These are phyloP conservation scores for Colletotrichum karsti DNA, from an alignment of 2,329 filamentous ascomycete genomes.

Conservation along the genomic window DNA sequence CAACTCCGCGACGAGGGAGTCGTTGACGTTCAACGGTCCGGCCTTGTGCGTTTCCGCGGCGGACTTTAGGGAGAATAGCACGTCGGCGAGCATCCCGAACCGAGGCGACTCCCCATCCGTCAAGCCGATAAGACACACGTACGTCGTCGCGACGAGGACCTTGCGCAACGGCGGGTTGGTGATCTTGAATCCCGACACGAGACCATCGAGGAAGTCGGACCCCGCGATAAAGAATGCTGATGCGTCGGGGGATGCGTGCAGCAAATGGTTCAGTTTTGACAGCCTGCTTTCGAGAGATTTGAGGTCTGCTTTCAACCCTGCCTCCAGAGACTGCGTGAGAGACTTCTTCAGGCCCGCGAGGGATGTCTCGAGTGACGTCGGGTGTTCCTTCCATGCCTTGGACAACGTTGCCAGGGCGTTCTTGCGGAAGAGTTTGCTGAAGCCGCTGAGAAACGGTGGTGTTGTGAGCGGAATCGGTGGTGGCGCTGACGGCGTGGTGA, in stretches of 20 bases:
- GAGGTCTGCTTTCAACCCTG: constrained; percentile 63
- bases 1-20: constrained; percentile 82
- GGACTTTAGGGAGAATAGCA: constrained; percentile 81
- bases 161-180: constrained; percentile 71
- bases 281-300: constrained; percentile 63
- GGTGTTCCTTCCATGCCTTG: constrained; percentile 59
- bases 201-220: constrained; percentile 85
- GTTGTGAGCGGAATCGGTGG: constrained; percentile 59
- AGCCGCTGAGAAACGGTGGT: constrained; percentile 74
- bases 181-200: constrained; percentile 71
- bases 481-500: constrained; percentile 48
- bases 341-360: constrained; percentile 68
- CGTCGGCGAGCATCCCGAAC: constrained; percentile 80
- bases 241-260: constrained; percentile 66
- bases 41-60: constrained; percentile 71
- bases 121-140: constrained; percentile 78
- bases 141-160: constrained; percentile 75
- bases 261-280: constrained; percentile 67
- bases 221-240: constrained; percentile 78
- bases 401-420: constrained; percentile 64
- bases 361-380: constrained; percentile 59
- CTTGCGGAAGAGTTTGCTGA: constrained; percentile 73
- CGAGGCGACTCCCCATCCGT: constrained; percentile 73
- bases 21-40: constrained; percentile 64
- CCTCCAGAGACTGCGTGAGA: constrained; percentile 70